Base-by-base conservation (phyloP, 441 rosid genomes). In the Jatropha multifida region DNA sequence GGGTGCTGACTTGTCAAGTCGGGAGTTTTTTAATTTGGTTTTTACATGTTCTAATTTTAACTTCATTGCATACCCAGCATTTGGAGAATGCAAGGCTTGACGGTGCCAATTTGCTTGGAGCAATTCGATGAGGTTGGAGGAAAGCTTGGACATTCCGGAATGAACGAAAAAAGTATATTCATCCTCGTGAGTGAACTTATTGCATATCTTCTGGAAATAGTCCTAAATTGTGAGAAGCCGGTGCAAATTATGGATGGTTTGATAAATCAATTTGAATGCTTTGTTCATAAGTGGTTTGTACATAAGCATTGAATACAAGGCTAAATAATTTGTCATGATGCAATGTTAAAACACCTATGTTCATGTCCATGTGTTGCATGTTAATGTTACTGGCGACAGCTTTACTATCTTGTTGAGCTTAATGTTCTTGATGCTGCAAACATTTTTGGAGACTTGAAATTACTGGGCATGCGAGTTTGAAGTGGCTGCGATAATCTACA, bases 51-150 rank as follows among this genome's bases (percentile, higher is more conserved):
- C 32, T 42, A 40, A 69, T 15, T 7, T 58, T 18, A 2, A 12
- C 7, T 2, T 15, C 18, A 13, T 44, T 62, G 26, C 68, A 71
- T 71, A 23, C 71, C 38, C 92, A 94, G 97, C 92, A 85, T 70
- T 81, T 92, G 90, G 94, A 94, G 84, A 96, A 92, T 69, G 91
- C 97, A 54, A 94, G 70, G 87, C 96, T 94, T 27, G 98, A 91
- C 46, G 98, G 97, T 5, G 97, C 97, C 61, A 94, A 91, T 80
- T 76, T 92, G 85, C 85, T 85, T 27, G 97, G 92, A 75, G 93
- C 93, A 71, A 86, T 91, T 71, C 83, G 98, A 78, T 94, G 78
- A 85, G 68, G 7, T 4, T 71, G 80, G 68, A n/a, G 58, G n/a
- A 20, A 64, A 48, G 64, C 15, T 71, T 69, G 67, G 54, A 7